These are phyloP conservation scores for Phylloboletellus chloephorus DNA, from an alignment of 1,284 basidiomycete genomes.

Conservation along the genomic window DNA sequence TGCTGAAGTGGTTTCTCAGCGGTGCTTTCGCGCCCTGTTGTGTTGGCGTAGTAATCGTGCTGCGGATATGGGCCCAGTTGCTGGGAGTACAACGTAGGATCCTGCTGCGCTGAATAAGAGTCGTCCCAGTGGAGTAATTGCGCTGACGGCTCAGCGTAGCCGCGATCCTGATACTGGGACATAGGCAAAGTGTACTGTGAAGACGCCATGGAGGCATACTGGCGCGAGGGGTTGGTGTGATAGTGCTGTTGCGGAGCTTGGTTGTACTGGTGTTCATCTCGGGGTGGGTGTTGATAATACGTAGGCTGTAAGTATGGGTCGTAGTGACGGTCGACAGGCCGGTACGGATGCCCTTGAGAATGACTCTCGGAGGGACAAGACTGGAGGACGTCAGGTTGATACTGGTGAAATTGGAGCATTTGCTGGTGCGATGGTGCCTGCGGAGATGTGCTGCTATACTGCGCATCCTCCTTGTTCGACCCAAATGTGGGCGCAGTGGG, in stretches of 20 bases:
- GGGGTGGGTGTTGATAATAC: conserved; percentile 11
- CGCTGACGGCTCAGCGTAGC: conserved; percentile 1
- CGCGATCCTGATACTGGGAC: conserved; percentile 8
- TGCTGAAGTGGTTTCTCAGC: conserved; percentile 12
- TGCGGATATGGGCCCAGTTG: conserved; percentile 4
- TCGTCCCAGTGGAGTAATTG: conserved; percentile 16
- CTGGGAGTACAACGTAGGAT: conserved; percentile 1
- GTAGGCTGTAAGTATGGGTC: conserved; percentile 11
- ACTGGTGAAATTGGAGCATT: conserved; percentile 5
- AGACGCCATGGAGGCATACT: conserved; percentile 19
- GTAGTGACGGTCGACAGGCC: conserved; percentile 11
- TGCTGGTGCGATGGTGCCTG: conserved; percentile 8
- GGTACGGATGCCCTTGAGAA: conserved; percentile 22
- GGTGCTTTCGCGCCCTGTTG: neutral
- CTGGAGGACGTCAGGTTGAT: conserved; percentile 16
- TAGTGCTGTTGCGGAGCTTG: conserved; percentile 27
- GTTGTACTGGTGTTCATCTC: conserved; percentile 13
- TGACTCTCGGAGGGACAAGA: conserved; percentile 18
- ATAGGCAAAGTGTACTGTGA: conserved; percentile 5
- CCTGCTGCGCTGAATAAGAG: neutral
- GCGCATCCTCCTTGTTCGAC: neutral
- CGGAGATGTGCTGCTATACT: conserved; percentile 8
- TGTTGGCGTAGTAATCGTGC: conserved; percentile 4
- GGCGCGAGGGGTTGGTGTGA: conserved; percentile 34
- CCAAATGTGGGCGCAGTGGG: conserved; percentile 4